Base-by-base conservation (phyloP, 2,329 filamentous ascomycete species). In the Erysiphe pulchra region DNA sequence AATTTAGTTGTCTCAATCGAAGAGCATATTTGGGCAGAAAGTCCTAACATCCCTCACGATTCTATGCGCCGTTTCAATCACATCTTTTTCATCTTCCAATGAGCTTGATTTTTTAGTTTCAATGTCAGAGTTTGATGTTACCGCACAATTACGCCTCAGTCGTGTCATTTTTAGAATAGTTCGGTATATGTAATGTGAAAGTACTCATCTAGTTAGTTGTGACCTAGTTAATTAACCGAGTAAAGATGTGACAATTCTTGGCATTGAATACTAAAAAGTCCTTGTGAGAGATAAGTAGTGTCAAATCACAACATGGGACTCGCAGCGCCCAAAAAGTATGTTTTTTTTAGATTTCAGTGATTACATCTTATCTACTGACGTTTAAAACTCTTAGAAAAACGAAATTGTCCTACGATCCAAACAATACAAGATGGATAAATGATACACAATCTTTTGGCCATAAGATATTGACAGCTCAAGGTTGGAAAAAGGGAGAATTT, bases 341-440 rank as follows among this genome's bases (percentile, higher is more conserved):
- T n/a, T n/a, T 14, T 17, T 17, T 50, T 61, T 58, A 53, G 14
- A 20, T 37, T 37, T 32, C 24, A 34, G 14, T 3, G 14, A 34
- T 34, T n/a, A 34, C 3, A 34, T 11, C 11, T 34, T 4, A 34
- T 34, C 9, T 9, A 34, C 32, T 34, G 9, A 34, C 32, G 10
- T n/a, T 12, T 2, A 34, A 10, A n/a, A 4, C 2, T 34, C 9
- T 3, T 68, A 60, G 58, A 46, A 54, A 55, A 32, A 52, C 54
- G 42, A 92, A 87, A 64, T 76, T 95, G 57, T 80, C 79, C 52
- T 71, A 80, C 59, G 90, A 98, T 62, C 90, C 90, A 8, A 94
- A 95, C 64, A 98, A 95, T 62, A 93, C 83, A 42, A 75, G 73
- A 69, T 98, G 90, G 90, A 77, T 79, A 47, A 77, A 78, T 56